A percentile compares a stretch with the other conserved stretches of the same genome.
phyloP scores from a whole-genome alignment of 2,329 filamentous ascomycete genomes.

The Fusarium sp. region DNA sequence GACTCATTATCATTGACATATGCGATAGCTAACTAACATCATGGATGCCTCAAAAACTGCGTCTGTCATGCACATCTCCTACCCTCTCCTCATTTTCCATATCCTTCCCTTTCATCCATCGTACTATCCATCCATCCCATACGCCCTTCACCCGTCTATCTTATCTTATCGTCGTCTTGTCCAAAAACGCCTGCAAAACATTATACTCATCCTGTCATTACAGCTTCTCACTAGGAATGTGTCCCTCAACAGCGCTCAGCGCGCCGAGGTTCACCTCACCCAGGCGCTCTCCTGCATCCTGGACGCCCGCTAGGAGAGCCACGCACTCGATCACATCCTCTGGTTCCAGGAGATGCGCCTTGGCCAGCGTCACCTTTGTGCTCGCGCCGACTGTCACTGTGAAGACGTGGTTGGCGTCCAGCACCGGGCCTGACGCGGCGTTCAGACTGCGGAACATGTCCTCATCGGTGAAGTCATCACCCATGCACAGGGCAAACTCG shows the following conservation, averaged over 20 bases:
- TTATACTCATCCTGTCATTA: slow-evolving; percentile 24
- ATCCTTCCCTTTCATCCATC: background rate
- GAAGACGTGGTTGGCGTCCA: slow-evolving; percentile 75
- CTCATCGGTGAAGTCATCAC: slow-evolving; percentile 98
- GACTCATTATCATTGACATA: slow-evolving; percentile 28
- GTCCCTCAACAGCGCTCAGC: slow-evolving; percentile 64
- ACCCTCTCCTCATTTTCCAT: slow-evolving; percentile 23
- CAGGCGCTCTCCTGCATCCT: slow-evolving; percentile 52
- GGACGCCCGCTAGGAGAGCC: slow-evolving; percentile 64
- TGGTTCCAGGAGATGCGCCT: slow-evolving; percentile 90
- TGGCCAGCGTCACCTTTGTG: slow-evolving; percentile 90
- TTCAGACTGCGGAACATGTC: slow-evolving; percentile 92
- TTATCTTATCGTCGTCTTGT: slow-evolving; percentile 23
- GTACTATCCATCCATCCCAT: slow-evolving; percentile 20
- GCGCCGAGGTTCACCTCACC: slow-evolving; percentile 68
- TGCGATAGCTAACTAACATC: slow-evolving; percentile 9
- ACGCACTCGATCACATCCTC: slow-evolving; percentile 83
- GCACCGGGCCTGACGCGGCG: slow-evolving; percentile 64
- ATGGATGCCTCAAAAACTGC: slow-evolving; percentile 16
- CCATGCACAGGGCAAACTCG: slow-evolving; percentile 90
- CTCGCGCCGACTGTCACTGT: slow-evolving; percentile 92
- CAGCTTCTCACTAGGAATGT: slow-evolving; percentile 54
- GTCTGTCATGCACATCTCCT: background rate
- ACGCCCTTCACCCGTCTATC: slow-evolving; percentile 39
- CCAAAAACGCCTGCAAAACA: slow-evolving; percentile 42